Conservation (phyloP, 495 filamentous ascomycete genomes). For the Penicillium coffeae region DNA sequence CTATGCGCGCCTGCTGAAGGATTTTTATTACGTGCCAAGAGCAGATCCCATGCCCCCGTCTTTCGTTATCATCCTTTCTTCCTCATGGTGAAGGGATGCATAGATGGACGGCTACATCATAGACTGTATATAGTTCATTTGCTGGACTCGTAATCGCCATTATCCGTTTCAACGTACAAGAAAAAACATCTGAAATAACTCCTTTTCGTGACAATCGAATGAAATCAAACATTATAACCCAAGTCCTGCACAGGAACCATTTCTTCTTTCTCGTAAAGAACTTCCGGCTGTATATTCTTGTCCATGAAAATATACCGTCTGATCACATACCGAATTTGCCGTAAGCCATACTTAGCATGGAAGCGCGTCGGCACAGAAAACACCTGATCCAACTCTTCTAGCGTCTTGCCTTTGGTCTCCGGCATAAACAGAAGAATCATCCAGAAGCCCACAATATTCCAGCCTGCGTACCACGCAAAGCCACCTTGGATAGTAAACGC, state of each 20-base stretch:
- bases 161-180: background rate
- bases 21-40: slow-evolving; percentile 92
- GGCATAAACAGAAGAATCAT: slow-evolving; percentile 48
- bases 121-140: slow-evolving; percentile 23
- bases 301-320: slow-evolving; percentile 40
- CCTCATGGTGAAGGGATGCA: slow-evolving; percentile 71
- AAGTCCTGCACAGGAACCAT: slow-evolving; percentile 11
- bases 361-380: slow-evolving; percentile 50
- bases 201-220: background rate
- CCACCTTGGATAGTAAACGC: slow-evolving; percentile 47
- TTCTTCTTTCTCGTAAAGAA: slow-evolving; percentile 39
- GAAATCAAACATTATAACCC: slow-evolving; percentile 24
- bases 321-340: slow-evolving; percentile 47
- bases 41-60: slow-evolving; percentile 51
- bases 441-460: slow-evolving; percentile 48
- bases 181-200: background rate
- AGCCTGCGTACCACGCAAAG: slow-evolving; percentile 54
- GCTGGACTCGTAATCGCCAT: too few species aligned
- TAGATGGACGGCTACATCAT: slow-evolving; percentile 77
- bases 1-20: slow-evolving; percentile 92
- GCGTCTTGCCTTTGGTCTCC: slow-evolving; percentile 48
- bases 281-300: slow-evolving; percentile 30
- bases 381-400: slow-evolving; percentile 47
- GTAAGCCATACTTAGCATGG: slow-evolving; percentile 41
- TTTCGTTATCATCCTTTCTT: slow-evolving; percentile 84